These are phyloP conservation scores for Leishmania tropica DNA, from an alignment of 208 protist species.

Conservation along the genomic window DNA sequence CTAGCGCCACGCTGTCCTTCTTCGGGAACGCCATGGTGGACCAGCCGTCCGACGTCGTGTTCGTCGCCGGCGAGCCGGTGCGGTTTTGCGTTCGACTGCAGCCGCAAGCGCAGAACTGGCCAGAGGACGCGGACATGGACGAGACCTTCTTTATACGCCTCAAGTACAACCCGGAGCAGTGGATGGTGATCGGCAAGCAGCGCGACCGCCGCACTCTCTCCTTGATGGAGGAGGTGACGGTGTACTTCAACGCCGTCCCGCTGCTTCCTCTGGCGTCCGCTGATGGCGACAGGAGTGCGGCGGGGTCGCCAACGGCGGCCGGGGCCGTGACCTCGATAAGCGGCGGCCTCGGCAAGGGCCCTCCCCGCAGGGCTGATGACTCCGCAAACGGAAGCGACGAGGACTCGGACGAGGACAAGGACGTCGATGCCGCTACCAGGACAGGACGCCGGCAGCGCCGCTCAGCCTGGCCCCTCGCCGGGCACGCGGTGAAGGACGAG, in stretches of 20 bases:
- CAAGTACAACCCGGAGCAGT: constrained; percentile 62
- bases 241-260: constrained; percentile 79
- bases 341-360: background rate
- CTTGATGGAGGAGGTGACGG: constrained; percentile 62
- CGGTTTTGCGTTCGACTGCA: constrained; percentile 71
- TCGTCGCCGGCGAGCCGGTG: constrained; percentile 78
- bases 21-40: constrained; percentile 46
- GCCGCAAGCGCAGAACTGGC: constrained; percentile 82
- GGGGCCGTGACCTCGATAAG: background rate
- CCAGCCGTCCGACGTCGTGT: constrained; percentile 53
- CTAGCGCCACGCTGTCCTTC: constrained; percentile 2
- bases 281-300: background rate
- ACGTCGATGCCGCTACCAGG: background rate
- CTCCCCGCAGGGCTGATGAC: background rate
- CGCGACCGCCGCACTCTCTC: constrained; percentile 67
- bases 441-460: background rate
- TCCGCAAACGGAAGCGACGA: background rate
- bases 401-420: background rate
- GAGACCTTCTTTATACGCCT: constrained; percentile 83
- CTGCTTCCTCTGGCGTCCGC: constrained; percentile 34
- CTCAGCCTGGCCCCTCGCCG: constrained; percentile 15
- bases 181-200: constrained; percentile 84
- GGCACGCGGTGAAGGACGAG: constrained; percentile 41
- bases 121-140: constrained; percentile 59
- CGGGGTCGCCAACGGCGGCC: background rate